These are phyloP conservation scores for Entophlyctis helioformis DNA, from an alignment of 192 early-diverging fungal genomes.

Conservation along the genomic window DNA sequence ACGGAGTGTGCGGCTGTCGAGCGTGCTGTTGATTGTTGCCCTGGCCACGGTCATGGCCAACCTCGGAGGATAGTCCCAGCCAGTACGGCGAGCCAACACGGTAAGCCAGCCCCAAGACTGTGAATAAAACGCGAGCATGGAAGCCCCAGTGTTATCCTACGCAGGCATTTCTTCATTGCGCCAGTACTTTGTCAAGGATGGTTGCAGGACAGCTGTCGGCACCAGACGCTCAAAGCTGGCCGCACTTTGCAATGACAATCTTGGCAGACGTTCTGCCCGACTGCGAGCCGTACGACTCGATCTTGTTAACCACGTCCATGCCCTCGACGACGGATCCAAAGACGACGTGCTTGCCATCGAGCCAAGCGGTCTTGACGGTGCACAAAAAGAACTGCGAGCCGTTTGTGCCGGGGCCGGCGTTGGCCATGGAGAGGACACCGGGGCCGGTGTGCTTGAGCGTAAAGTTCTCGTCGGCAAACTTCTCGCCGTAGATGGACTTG, in stretches of 20 bases:
- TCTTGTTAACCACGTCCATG: conserved; percentile 52
- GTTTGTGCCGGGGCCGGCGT: conserved; percentile 54
- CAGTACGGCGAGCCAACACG: too few relatives aligned
- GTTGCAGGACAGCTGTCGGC: too few relatives aligned
- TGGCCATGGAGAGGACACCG: conserved; percentile 44
- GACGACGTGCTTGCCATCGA: conserved; percentile 39
- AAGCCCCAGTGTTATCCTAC: too few relatives aligned
- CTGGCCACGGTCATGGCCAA: too few relatives aligned
- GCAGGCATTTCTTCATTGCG: too few relatives aligned
- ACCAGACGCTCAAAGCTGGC: too few relatives aligned
- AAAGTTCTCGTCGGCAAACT: conserved; percentile 92
- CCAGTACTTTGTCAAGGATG: too few relatives aligned
- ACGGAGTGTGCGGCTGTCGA: too few relatives aligned
- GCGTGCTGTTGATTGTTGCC: too few relatives aligned
- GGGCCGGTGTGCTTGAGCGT: conserved; percentile 62
- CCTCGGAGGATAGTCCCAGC: too few relatives aligned
- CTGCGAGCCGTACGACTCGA: conserved; percentile 58
- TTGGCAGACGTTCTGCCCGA: conserved; percentile 41
- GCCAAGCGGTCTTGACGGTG: conserved; percentile 41
- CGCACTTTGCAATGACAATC: conserved; percentile 67
- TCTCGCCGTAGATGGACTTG: conserved; percentile 66
- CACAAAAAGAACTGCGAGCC: conserved; percentile 91
- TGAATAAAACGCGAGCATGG: too few relatives aligned
- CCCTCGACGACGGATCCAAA: conserved; percentile 40
- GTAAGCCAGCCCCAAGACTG: too few relatives aligned